A percentile compares a stretch with the other conserved stretches of the same genome.
phyloP scores from a whole-genome alignment of 2,329 filamentous ascomycete genomes.

The Phialophora verrucosa region DNA sequence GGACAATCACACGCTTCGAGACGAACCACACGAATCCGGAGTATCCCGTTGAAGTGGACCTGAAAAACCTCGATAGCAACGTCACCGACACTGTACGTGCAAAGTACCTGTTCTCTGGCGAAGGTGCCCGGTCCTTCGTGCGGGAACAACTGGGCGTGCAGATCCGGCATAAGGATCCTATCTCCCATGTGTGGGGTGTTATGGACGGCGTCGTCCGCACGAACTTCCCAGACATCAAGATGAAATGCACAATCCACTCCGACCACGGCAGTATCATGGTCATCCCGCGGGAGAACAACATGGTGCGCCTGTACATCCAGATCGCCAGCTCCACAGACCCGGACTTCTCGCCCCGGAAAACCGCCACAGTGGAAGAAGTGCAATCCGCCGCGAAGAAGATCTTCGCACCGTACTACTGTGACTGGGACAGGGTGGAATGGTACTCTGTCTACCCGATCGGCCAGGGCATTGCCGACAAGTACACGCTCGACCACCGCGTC shows the following conservation, averaged over 20 bases:
- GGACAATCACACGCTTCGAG: constrained; percentile 66
- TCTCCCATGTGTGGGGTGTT: constrained; percentile 69
- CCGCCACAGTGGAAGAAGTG: constrained; percentile 64
- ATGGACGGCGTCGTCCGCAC: constrained; percentile 70
- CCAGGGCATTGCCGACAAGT: constrained; percentile 68
- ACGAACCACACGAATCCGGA: constrained; percentile 66
- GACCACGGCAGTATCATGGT: constrained; percentile 69
- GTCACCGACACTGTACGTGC: constrained; percentile 67
- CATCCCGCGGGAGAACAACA: constrained; percentile 59
- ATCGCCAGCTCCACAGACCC: constrained; percentile 67
- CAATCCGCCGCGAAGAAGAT: constrained; percentile 64
- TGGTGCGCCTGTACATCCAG: constrained; percentile 60
- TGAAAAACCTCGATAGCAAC: constrained; percentile 77
- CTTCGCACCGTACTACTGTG: constrained; percentile 63
- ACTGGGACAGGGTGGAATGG: constrained; percentile 70
- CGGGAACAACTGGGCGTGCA: constrained; percentile 70
- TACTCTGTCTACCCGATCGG: constrained; percentile 70
- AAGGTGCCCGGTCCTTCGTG: constrained; percentile 66
- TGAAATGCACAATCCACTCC: constrained; percentile 72
- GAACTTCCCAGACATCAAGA: constrained; percentile 67
- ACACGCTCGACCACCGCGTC: constrained; percentile 68
- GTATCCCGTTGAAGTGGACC: constrained; percentile 79
- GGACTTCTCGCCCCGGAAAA: constrained; percentile 67
- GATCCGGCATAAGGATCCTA: constrained; percentile 67
- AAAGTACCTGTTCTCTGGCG: constrained; percentile 68